Base-by-base conservation (phyloP, 75 land plant genomes). In the Larix kaempferi region DNA sequence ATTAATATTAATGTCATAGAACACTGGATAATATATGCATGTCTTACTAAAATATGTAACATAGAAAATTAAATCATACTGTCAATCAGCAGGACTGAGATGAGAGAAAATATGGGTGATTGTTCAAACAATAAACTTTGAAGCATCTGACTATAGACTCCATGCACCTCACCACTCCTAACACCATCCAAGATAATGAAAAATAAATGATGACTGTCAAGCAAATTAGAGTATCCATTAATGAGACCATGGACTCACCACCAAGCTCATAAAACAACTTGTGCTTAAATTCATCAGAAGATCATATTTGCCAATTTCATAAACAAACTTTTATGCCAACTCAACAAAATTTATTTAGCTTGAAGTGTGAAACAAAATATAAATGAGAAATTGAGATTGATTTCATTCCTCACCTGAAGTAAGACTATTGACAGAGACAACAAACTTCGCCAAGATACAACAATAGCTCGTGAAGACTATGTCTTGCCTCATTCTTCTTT, bases 391-490 rank as follows among this genome's bases (percentile, higher is more conserved):
- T 65, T 65, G 49, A 41, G 10, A 6, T 69, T 41, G 13, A 39
- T 2, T 69, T 41, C 23, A 27, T 2, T 69, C 21, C 72, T 67
- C 49, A 69, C 72, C 52, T 69, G 73, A 69, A 41, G 2, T 23
- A 69, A 69, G n/a, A 41, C 52, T 41, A 25, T 37, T 44, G n/a
- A n/a, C 54, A 69, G 73, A 69, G 54, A 69, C 73, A 69, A 41
- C 54, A 69, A 52, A 69, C 73, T 69, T 69, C 73, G 3, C 49
- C 54, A 52, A 69, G 52, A 52, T 19, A 69, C 72, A 69, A 1
- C 72, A 69, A 69, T 41, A 69, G 54, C 73, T 39, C 54, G 73
- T 37, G 73, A 69, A 69, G 52, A 41, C 73, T 69, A 49, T 6
- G 73, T 39, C 73, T 69, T 69, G 52, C 12, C 54, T 39, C 23